Base-by-base conservation (phyloP, 768 basidiomycete genomes). In the Harrya chromipes region DNA sequence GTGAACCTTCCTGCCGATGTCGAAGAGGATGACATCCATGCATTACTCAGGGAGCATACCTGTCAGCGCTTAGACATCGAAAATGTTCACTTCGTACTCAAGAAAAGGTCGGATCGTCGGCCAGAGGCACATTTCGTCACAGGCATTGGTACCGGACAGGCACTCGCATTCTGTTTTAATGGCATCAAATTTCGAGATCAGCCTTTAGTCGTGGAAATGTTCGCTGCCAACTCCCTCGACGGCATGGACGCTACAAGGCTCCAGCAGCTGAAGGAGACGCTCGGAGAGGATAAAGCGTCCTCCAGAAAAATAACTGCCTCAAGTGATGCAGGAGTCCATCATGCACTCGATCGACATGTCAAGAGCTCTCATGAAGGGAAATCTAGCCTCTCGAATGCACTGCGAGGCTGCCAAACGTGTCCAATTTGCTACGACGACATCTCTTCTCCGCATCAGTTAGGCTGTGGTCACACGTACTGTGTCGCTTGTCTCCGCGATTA, bases 381-480 rank as follows among this genome's bases (percentile, higher is more conserved):
- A 5, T 39, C 12, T 34, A 44, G 19, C n/a, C 33, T 46, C 11
- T 26, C 35, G 0, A 44, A 48, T 12, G 20, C 33, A 39, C 26
- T 5, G 8, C 6, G 26, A 6, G 6, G 8, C 6, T 3, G 6
- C 23, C 23, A 29, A 17, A 46, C 52, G 7, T 84, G 81, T 55
- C 80, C 81, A 9, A 72, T 84, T 27, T 84, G 82, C 56, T 72
- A 71, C 49, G 73, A 75, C 46, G 58, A 38, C 2, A 13, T 53
- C 19, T 73, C 1, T 56, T 70, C 4, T 80, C 81, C 0, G 58
- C 81, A 6, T 71, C 68, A 21, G 13, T 69, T 87, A 1, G 64
- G 59, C 6, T 90, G 87, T 53, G 80, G 82, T 26, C 26, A 90
- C 62, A 52, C 55, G 1, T 86, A 79, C 75, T 89, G 87, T 61